Base-by-base conservation (phyloP, 768 basidiomycete species). In the Termitomyces sp. region DNA sequence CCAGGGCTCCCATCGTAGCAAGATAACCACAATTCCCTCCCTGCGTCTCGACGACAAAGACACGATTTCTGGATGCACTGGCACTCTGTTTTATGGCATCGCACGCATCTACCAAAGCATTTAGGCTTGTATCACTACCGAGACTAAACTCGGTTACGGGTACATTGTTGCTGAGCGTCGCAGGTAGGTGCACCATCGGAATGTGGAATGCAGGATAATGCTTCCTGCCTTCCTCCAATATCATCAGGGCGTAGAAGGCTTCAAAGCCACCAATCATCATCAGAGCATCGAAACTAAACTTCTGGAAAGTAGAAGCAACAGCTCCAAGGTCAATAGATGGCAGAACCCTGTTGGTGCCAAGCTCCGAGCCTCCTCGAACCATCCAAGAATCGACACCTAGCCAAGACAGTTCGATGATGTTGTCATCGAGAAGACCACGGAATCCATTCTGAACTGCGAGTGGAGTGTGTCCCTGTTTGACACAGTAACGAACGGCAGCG, bases 81-180 rank as follows among this genome's bases (percentile, higher is more conserved):
- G 97, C 97, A 68, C 93, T 95, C 79, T 99, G 97, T 76, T 95
- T 97, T 76, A 99, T 98, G 44, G 95, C 88, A 73, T 99, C 97
- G 69, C 96, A 98, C 6, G 97, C 97, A 61, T 95, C 93, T 55
- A 98, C 95, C 33, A 99, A 79, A 3, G 95, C 95, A 71, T 98
- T 99, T 79, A 99, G 77, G 71, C 91, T 92, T n/a, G 97, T 99
- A 69, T 99, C 97, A 65, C 88, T 90, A 48, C 97, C 97, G 60
- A 99, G 75, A 70, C 93, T 95, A 74, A 91, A 93, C 70, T 98
- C 95, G 51, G 96, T 98, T 79, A 98, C 72, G 3, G 97, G 97
- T 13, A 99, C 97, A 65, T 99, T 99, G 76, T 99, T 99, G 65
- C 92, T 95, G 69, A 99, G 89, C 51, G 95, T 97, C 41, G 96